These are phyloP conservation scores for Delitschia confertaspora DNA, from an alignment of 495 filamentous ascomycete genomes.

Conservation along the genomic window DNA sequence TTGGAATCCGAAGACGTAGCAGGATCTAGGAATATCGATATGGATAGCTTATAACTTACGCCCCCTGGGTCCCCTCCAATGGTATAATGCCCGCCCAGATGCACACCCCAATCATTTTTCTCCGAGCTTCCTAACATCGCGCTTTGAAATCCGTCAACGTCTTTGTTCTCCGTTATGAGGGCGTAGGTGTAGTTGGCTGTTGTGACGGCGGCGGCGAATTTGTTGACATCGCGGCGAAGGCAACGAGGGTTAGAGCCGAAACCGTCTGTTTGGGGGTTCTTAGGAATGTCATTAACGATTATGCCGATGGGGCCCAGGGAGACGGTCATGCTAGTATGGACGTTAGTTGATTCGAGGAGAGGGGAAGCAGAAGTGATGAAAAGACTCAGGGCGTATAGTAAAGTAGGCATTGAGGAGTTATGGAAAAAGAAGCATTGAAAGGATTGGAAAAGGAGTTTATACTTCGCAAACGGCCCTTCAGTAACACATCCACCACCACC, in stretches of 20 bases:
- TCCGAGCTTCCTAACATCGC: slow-evolving; percentile 41
- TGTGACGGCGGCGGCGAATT: slow-evolving; percentile 1
- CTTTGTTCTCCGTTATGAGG: slow-evolving; percentile 5
- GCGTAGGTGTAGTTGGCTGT: slow-evolving; percentile 15
- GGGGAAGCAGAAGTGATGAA: too few relatives aligned
- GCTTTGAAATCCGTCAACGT: slow-evolving; percentile 14
- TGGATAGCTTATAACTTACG: too few relatives aligned
- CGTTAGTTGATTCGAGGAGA: too few relatives aligned
- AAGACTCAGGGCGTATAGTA: too few relatives aligned
- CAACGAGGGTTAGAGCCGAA: slow-evolving; percentile 19
- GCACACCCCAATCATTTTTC: slow-evolving; percentile 26
- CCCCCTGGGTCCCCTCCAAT: slow-evolving; percentile 24
- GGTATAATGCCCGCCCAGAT: slow-evolving; percentile 21
- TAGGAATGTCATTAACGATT: slow-evolving; percentile 6
- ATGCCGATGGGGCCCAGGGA: slow-evolving; percentile 16
- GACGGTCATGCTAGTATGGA: slow-evolving; percentile 18
- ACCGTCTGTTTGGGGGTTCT: slow-evolving; percentile 16
- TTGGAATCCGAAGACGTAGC: neutral
- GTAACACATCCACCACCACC: slow-evolving; percentile 58
- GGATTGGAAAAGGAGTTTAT: neutral
- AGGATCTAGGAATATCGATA: too few relatives aligned
- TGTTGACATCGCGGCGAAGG: slow-evolving; percentile 21
- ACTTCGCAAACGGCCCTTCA: slow-evolving; percentile 49
- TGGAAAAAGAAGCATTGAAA: neutral
- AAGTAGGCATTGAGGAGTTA: too few relatives aligned